phyloP scores from a whole-genome alignment of 371 early-diverging fungal genomes.

The Mortierella sp. region DNA sequence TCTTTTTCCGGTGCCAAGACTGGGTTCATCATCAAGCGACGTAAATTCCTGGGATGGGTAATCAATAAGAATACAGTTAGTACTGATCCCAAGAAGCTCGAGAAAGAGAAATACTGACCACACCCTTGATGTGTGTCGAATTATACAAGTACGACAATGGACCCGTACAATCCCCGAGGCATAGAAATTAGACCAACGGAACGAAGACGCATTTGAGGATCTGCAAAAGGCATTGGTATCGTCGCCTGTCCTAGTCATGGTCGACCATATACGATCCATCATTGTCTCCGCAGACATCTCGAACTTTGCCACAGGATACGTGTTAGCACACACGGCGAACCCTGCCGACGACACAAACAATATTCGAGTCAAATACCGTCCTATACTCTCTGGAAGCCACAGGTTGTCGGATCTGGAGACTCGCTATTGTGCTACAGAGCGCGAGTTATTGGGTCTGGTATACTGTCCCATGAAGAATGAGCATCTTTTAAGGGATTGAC shows the following conservation, averaged over 20 bases:
- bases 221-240: not conserved
- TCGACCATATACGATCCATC: not conserved
- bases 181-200: not conserved
- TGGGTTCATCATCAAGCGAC: not conserved
- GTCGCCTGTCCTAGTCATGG: not conserved
- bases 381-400: not conserved
- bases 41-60: not conserved
- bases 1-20: not conserved
- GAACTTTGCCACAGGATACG: not conserved
- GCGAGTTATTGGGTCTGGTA: not conserved
- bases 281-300: not conserved
- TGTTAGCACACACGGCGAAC: not conserved
- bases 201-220: not conserved
- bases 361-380: not conserved
- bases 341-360: not conserved
- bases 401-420: not conserved
- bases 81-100: not conserved
- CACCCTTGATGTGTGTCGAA: not conserved
- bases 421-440: not conserved
- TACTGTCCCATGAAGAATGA: not conserved
- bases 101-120: not conserved
- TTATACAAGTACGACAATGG: not conserved
- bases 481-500: not conserved
- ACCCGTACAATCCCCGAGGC: not conserved
- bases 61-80: not conserved